Percentiles rank a stretch among this genome's conserved stretches.
Conservation (phyloP, 345 rosid species). For the Rhodamnia argentea region DNA sequence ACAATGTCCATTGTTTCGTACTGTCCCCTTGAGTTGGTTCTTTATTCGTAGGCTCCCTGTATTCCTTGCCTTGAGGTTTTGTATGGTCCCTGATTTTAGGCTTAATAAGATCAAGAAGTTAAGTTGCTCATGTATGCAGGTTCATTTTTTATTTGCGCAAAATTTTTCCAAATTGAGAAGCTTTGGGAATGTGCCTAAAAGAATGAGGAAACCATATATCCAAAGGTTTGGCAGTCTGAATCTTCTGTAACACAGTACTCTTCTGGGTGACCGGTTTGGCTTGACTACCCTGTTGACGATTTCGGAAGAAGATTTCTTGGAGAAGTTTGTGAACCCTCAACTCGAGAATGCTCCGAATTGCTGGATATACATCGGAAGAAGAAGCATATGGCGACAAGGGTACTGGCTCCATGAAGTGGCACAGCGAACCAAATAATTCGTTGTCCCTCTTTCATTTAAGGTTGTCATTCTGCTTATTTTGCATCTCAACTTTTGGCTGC, state of each 20-base stretch:
- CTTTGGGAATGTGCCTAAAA: no score
- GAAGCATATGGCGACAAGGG: constrained; percentile 6
- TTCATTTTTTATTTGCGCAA: not conserved
- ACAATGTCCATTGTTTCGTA: not conserved
- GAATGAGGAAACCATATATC: no score
- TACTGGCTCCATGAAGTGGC: not conserved
- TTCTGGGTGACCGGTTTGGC: not conserved
- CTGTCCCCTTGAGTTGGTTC: not conserved
- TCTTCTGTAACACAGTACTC: no score
- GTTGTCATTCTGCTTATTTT: not conserved
- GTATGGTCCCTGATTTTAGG: not conserved
- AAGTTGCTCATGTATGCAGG: no score
- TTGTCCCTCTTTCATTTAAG: not conserved
- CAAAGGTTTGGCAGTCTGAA: no score
- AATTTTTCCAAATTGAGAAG: not conserved
- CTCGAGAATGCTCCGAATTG: constrained; percentile 1
- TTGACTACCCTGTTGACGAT: not conserved
- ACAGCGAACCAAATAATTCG: not conserved
- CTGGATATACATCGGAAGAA: constrained; percentile 10
- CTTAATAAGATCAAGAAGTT: not conserved
- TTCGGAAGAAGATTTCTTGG: constrained; percentile 4
- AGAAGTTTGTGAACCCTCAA: constrained; percentile 3
- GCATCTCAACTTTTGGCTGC: not conserved
- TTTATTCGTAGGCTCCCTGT: not conserved
- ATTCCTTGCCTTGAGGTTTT: not conserved